A percentile compares a stretch with the other conserved stretches of the same genome.
Conservation (phyloP, 2,329 filamentous ascomycete species). For the Diplodia mutila region DNA sequence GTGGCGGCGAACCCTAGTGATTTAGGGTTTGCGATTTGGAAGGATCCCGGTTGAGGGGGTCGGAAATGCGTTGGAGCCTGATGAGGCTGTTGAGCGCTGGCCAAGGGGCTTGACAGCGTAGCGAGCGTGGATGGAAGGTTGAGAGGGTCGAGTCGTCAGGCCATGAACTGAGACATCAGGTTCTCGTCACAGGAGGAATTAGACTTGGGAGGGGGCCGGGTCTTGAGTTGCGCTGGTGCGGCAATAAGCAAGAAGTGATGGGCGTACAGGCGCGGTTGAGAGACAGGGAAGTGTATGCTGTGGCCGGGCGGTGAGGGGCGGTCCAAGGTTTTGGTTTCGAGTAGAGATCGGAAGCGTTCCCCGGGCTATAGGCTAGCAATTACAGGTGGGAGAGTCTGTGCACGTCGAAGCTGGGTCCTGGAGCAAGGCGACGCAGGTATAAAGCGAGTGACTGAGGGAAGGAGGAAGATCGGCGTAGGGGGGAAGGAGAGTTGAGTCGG, state of each 20-base stretch:
- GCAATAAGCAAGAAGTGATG: slow-evolving; percentile 21
- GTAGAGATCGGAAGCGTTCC: slow-evolving; percentile 22
- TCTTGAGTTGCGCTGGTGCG: slow-evolving; percentile 14
- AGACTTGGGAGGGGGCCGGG: neutral
- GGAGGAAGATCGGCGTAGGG: neutral
- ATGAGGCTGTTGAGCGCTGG: slow-evolving; percentile 4
- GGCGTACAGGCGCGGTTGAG: neutral
- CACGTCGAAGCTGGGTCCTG: slow-evolving; percentile 6
- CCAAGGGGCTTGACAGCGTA: neutral
- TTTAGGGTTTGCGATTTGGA: slow-evolving; percentile 2
- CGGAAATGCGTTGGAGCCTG: slow-evolving; percentile 11
- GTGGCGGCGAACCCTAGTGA: neutral
- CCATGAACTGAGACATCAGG: slow-evolving; percentile 19
- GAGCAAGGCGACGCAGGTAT: neutral
- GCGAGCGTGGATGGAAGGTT: neutral
- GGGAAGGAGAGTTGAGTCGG: neutral
- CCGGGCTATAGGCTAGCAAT: slow-evolving; percentile 8
- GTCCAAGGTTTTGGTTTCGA: slow-evolving; percentile 22
- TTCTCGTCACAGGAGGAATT: neutral
- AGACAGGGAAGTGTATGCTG: slow-evolving; percentile 11
- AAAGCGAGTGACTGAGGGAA: slow-evolving; percentile 19
- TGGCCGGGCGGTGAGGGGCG: slow-evolving; percentile 23
- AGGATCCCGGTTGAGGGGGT: slow-evolving; percentile 5
- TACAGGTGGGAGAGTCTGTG: slow-evolving; percentile 14
- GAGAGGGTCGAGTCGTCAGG: slow-evolving; percentile 12